phyloP scores from a whole-genome alignment of 129 eudicot species.

The Mikania micrantha region DNA sequence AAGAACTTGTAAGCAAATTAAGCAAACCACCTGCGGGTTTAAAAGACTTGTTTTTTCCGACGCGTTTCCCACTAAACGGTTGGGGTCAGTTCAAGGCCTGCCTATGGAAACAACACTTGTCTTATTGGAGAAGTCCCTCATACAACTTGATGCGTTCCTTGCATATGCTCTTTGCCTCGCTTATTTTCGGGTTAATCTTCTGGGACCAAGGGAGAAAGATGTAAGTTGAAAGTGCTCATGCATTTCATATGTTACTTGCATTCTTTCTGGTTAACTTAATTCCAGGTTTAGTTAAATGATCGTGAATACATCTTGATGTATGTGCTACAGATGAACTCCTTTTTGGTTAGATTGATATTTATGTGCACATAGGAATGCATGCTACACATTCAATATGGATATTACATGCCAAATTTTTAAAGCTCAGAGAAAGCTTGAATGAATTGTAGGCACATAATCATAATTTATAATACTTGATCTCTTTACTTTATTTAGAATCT shows the following conservation, averaged over 20 bases:
- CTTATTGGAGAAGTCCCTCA: slow-evolving; percentile 84
- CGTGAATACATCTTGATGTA: too few relatives aligned
- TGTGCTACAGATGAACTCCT: too few relatives aligned
- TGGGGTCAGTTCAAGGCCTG: slow-evolving; percentile 67
- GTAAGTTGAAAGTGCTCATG: slow-evolving; percentile 32
- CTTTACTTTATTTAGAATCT: too few relatives aligned
- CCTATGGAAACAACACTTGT: slow-evolving; percentile 63
- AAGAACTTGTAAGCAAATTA: slow-evolving; percentile 33
- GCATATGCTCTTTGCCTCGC: slow-evolving; percentile 35
- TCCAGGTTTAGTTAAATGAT: neutral
- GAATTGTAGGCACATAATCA: too few relatives aligned
- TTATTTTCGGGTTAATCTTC: slow-evolving; percentile 46
- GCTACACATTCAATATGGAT: too few relatives aligned
- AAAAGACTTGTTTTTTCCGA: slow-evolving; percentile 45
- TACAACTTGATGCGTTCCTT: slow-evolving; percentile 52
- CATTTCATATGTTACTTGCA: neutral
- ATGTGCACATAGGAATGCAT: too few relatives aligned
- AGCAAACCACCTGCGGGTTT: slow-evolving; percentile 48
- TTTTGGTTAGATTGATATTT: too few relatives aligned
- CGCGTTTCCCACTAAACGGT: slow-evolving; percentile 45
- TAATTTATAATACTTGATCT: too few relatives aligned
- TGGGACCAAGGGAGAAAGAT: slow-evolving; percentile 58
- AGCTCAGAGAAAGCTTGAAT: too few relatives aligned
- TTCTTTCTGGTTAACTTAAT: neutral
- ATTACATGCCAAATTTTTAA: too few relatives aligned